Conservation (phyloP, 2,329 filamentous ascomycete genomes). For the Onygena corvina region DNA sequence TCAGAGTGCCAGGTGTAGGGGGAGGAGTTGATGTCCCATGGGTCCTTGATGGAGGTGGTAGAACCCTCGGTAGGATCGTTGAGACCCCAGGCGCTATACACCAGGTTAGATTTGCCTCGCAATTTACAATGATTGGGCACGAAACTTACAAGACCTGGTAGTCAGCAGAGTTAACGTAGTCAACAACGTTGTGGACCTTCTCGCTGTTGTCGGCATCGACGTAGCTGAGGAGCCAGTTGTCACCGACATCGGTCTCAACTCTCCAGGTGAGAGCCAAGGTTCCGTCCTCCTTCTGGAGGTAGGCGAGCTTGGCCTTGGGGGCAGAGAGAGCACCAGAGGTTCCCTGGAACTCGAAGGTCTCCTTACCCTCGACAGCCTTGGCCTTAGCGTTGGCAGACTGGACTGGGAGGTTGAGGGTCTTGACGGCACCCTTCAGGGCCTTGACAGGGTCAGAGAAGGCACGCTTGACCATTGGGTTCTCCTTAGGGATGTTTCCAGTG, state of each 20-base stretch:
- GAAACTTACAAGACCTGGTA: conserved; percentile 12
- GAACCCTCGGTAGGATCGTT: conserved; percentile 14
- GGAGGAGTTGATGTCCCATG: conserved; percentile 10
- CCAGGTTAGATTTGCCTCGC: neutral
- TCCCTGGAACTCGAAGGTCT: conserved; percentile 13
- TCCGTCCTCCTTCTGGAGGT: conserved; percentile 12
- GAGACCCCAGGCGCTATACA: conserved; percentile 10
- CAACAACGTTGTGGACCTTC: conserved; percentile 12
- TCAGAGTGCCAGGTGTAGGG: conserved; percentile 12
- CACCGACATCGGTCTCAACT: conserved; percentile 13
- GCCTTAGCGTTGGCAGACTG: conserved; percentile 10
- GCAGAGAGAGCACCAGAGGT: conserved; percentile 12
- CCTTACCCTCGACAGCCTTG: conserved; percentile 7
- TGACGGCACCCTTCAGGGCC: conserved; percentile 11
- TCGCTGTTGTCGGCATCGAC: conserved; percentile 13
- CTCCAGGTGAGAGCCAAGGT: conserved; percentile 12
- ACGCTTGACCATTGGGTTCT: conserved; percentile 10
- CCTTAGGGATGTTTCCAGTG: conserved; percentile 11
- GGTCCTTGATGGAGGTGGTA: conserved; percentile 8
- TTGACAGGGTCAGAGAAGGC: conserved; percentile 10
- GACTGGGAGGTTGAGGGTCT: conserved; percentile 10
- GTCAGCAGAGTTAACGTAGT: conserved; percentile 12
- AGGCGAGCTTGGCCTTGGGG: conserved; percentile 13
- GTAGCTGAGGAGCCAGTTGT: conserved; percentile 14
- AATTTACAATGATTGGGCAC: neutral